phyloP scores from a whole-genome alignment of 805 yeast species.

The Schizosaccharomyces osmophilus region DNA sequence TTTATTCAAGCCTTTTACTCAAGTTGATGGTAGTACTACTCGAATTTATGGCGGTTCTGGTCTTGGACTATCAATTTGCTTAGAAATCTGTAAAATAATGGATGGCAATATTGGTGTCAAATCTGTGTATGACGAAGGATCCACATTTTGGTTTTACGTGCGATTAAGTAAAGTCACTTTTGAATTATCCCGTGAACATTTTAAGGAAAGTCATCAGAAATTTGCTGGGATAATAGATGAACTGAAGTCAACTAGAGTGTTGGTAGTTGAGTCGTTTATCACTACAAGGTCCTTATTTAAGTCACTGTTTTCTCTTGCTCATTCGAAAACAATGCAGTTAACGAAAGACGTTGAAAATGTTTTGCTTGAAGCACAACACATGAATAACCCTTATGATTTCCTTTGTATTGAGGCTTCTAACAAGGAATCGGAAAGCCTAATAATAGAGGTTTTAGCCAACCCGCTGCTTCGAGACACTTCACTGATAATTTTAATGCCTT shows the following conservation, averaged over 20 bases:
- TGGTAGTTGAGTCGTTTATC: not conserved
- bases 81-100: constrained; percentile 25
- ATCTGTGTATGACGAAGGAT: constrained; percentile 23
- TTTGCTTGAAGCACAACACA: not conserved
- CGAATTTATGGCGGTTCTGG: constrained; percentile 31
- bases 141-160: constrained; percentile 2
- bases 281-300: not conserved
- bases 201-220: not conserved
- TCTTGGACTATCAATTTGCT: constrained; percentile 25
- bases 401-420: not conserved
- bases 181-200: not conserved
- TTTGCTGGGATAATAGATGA: not conserved
- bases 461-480: not conserved
- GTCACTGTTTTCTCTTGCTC: not conserved
- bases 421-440: not conserved
- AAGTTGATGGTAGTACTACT: constrained; percentile 30
- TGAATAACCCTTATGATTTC: not conserved
- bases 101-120: constrained; percentile 24
- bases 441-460: not conserved
- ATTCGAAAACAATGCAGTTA: too few relatives aligned
- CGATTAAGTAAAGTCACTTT: not conserved
- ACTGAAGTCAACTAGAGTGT: not conserved
- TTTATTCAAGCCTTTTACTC: constrained; percentile 29
- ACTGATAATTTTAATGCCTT: not conserved
- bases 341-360: not conserved